phyloP scores from a whole-genome alignment of 2,329 filamentous ascomycete genomes.

The Claviceps africana region DNA sequence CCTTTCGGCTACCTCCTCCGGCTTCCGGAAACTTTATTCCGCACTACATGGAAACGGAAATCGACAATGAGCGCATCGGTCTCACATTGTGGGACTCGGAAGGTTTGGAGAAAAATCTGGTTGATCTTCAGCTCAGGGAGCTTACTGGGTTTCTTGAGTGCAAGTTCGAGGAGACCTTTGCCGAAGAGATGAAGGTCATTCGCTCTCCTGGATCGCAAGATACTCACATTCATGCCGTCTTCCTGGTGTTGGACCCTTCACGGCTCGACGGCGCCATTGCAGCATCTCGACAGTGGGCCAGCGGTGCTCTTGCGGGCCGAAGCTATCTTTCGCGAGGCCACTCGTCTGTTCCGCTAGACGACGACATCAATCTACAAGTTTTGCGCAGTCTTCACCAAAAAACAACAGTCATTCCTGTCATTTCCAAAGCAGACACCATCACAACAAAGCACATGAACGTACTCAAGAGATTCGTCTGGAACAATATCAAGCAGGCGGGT shows the following conservation, averaged over 20 bases:
- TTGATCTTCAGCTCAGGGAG: constrained; percentile 85
- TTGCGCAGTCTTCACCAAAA: constrained; percentile 79
- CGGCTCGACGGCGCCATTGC: constrained; percentile 74
- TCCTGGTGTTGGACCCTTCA: constrained; percentile 77
- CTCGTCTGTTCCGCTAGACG: constrained; percentile 58
- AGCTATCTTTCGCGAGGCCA: constrained; percentile 21
- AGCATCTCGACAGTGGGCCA: constrained; percentile 41
- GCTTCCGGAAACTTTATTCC: constrained; percentile 63
- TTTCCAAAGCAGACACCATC: constrained; percentile 92
- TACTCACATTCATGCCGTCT: constrained; percentile 93
- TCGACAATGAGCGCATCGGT: constrained; percentile 81
- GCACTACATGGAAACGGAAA: constrained; percentile 86
- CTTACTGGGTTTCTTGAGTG: constrained; percentile 88
- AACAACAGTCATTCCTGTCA: constrained; percentile 88
- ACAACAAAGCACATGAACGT: constrained; percentile 89
- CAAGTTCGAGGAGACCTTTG: constrained; percentile 96
- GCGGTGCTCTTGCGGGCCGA: constrained; percentile 38
- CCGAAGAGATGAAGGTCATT: constrained; percentile 93
- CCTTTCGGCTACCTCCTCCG: constrained; percentile 36
- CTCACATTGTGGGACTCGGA: constrained; percentile 95
- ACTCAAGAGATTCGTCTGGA: constrained; percentile 82
- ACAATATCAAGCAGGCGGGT: constrained; percentile 70
- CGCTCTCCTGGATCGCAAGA: constrained; percentile 85
- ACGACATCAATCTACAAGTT: constrained; percentile 81
- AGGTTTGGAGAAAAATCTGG: constrained; percentile 85